phyloP scores from a whole-genome alignment of 306 rosid species.

The Vachellia collinsii region DNA sequence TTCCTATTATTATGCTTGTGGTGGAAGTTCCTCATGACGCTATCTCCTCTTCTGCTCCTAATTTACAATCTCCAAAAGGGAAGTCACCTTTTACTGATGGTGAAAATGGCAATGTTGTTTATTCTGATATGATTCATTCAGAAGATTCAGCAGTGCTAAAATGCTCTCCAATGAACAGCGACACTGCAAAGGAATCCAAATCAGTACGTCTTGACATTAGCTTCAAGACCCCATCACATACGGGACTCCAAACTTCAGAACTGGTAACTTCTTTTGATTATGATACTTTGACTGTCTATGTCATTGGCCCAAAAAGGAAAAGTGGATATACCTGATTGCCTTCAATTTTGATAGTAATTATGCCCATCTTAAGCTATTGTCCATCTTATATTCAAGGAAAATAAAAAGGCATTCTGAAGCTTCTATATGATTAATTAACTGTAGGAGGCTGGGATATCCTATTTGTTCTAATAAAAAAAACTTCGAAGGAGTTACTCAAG shows the following conservation, averaged over 20 bases:
- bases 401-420: not conserved
- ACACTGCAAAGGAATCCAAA: slow-evolving; percentile 42
- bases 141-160: slow-evolving; percentile 54
- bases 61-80: slow-evolving; percentile 67
- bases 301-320: not conserved
- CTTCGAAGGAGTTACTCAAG: not conserved
- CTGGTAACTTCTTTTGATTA: slow-evolving; percentile 47
- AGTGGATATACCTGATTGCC: not conserved
- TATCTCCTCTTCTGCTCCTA: slow-evolving; percentile 54
- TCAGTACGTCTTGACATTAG: slow-evolving; percentile 72
- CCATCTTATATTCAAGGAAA: not conserved
- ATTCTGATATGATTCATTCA: slow-evolving; percentile 41
- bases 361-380: not conserved
- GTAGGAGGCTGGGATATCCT: not conserved
- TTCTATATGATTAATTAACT: not conserved
- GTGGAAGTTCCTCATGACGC: slow-evolving; percentile 71
- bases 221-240: slow-evolving; percentile 71
- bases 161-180: slow-evolving; percentile 49
- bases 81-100: slow-evolving; percentile 41
- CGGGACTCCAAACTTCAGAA: slow-evolving; percentile 73
- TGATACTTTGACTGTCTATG: not conserved
- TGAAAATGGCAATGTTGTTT: slow-evolving; percentile 44
- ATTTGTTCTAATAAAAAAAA: not conserved
- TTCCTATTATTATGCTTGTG: slow-evolving; percentile 76
- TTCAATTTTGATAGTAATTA: not conserved